Evolutionary conservation across 768 basidiomycete species (phyloP).

Genomic region (Galerina marginata): DNA sequence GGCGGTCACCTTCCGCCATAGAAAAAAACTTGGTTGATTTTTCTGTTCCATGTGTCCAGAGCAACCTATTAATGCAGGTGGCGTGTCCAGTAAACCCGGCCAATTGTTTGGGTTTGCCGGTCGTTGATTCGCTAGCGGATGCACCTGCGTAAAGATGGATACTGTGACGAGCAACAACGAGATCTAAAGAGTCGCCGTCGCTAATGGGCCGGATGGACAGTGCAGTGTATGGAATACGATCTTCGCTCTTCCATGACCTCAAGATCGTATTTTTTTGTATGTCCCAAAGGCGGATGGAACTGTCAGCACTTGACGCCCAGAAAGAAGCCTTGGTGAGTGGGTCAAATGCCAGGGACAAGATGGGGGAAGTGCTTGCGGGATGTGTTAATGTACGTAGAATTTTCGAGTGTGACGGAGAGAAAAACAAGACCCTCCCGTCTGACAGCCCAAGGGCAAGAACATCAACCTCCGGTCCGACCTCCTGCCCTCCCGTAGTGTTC

Average conservation of each 20-base stretch:
- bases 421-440: slow-evolving; percentile 62
- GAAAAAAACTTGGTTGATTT: slow-evolving; percentile 58
- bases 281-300: slow-evolving; percentile 63
- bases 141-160: slow-evolving; percentile 55
- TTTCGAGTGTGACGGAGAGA: slow-evolving; percentile 65
- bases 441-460: slow-evolving; percentile 65
- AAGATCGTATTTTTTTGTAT: slow-evolving; percentile 51
- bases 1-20: slow-evolving; percentile 65
- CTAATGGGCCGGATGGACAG: slow-evolving; percentile 48
- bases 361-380: slow-evolving; percentile 55
- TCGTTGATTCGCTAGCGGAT: slow-evolving; percentile 30
- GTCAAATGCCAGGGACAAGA: slow-evolving; percentile 51
- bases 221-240: slow-evolving; percentile 61
- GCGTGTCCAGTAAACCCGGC: slow-evolving; percentile 71
- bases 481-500: slow-evolving; percentile 29
- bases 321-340: slow-evolving; percentile 39
- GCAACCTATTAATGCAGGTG: slow-evolving; percentile 54
- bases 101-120: slow-evolving; percentile 49
- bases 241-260: slow-evolving; percentile 60
- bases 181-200: slow-evolving; percentile 44
- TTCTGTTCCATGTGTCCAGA: slow-evolving; percentile 48
- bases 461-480: slow-evolving; percentile 35
- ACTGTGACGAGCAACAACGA: slow-evolving; percentile 65
- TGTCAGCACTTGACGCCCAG: slow-evolving; percentile 66
- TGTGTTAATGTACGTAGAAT: slow-evolving; percentile 61